Percentiles rank a stretch among this genome's conserved stretches.
Evolutionary conservation across 169 alveolate genomes (phyloP).

Genomic region (Miamiensis avidus): DNA sequence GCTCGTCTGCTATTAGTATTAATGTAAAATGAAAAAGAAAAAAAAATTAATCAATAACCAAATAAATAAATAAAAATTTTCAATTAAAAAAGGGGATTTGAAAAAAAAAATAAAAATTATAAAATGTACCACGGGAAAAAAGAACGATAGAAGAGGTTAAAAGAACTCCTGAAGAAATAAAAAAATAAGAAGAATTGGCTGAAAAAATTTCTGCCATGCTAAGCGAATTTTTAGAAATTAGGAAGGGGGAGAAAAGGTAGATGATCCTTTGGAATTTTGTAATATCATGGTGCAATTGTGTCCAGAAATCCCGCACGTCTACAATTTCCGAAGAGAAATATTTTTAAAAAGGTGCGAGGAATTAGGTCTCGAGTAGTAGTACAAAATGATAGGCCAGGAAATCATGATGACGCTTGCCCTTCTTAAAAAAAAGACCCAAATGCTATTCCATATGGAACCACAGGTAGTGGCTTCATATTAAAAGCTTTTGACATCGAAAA

Average conservation of each 20-base stretch:
- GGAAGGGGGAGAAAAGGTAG: slow-evolving; percentile 17
- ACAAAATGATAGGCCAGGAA: slow-evolving; percentile 19
- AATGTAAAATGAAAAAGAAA: too few relatives aligned
- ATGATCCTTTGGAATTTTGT: slow-evolving; percentile 30
- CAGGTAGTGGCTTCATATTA: slow-evolving; percentile 47
- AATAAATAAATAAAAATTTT: too few relatives aligned
- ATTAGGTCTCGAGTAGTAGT: neutral
- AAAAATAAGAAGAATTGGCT: slow-evolving; percentile 32
- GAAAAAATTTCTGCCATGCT: slow-evolving; percentile 6
- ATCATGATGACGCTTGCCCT: slow-evolving; percentile 11
- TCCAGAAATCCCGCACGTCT: slow-evolving; percentile 43
- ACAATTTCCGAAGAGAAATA: slow-evolving; percentile 46
- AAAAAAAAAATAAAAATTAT: too few relatives aligned
- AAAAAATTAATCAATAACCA: too few relatives aligned
- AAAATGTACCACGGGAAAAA: neutral
- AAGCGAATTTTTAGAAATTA: slow-evolving; percentile 34
- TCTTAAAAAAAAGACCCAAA: slow-evolving; percentile 39
- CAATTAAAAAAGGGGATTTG: neutral
- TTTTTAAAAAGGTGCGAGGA: slow-evolving; percentile 8
- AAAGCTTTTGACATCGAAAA: slow-evolving; percentile 29
- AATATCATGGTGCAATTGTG: slow-evolving; percentile 41
- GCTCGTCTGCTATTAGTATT: too few relatives aligned
- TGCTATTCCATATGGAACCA: slow-evolving; percentile 44
- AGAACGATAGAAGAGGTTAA: neutral
- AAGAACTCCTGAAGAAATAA: slow-evolving; percentile 28